Evolutionary conservation across 2,329 filamentous ascomycete genomes (phyloP).

Genomic region (Mariannaea sp.): DNA sequence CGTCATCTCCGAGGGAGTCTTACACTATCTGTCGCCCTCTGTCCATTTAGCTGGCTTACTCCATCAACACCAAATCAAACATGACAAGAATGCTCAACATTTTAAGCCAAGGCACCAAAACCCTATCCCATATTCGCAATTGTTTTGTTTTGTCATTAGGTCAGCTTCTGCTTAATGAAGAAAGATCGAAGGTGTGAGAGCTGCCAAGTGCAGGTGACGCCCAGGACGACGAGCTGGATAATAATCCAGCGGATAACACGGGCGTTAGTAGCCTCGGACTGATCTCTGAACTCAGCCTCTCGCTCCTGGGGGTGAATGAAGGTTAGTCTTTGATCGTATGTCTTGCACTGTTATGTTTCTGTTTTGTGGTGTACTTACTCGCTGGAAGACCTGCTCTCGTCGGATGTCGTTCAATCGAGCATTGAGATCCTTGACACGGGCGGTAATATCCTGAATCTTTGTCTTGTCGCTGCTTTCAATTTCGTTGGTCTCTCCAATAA

Average conservation of each 20-base stretch:
- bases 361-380: slow-evolving; percentile 58
- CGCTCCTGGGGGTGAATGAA: slow-evolving; percentile 68
- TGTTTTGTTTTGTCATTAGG: slow-evolving; percentile 56
- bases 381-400: slow-evolving; percentile 94
- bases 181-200: slow-evolving; percentile 92
- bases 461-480: slow-evolving; percentile 93
- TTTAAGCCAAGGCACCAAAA: slow-evolving; percentile 8
- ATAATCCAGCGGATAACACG: slow-evolving; percentile 94
- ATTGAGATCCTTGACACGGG: slow-evolving; percentile 89
- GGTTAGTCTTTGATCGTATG: slow-evolving; percentile 15
- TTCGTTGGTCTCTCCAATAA: slow-evolving; percentile 90
- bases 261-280: slow-evolving; percentile 90
- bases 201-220: slow-evolving; percentile 93
- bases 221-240: slow-evolving; percentile 84
- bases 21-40: slow-evolving; percentile 14
- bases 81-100: slow-evolving; percentile 12
- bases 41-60: slow-evolving; percentile 13
- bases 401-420: slow-evolving; percentile 84
- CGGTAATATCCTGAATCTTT: slow-evolving; percentile 88
- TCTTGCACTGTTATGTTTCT: background rate
- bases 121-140: slow-evolving; percentile 9
- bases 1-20: slow-evolving; percentile 15
- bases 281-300: slow-evolving; percentile 96
- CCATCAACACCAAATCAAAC: slow-evolving; percentile 18
- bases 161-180: slow-evolving; percentile 99